These are phyloP conservation scores for Oropetium thomaeum DNA, from an alignment of 176 grass and related monocot genomes.

Conservation along the genomic window DNA sequence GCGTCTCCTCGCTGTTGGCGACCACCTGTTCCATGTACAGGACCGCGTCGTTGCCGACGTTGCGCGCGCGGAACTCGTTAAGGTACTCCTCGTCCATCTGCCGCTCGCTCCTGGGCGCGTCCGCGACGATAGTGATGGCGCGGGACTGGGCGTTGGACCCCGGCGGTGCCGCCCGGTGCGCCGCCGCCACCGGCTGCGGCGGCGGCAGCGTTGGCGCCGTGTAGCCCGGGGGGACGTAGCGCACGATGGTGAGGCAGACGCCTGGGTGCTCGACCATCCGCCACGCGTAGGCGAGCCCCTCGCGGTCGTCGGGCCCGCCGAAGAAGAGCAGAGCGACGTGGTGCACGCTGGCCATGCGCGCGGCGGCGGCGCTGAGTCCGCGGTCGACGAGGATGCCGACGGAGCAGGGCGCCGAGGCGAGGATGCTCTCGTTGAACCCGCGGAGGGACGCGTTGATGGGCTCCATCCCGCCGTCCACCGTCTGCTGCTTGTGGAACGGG, in stretches of 20 bases:
- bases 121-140: slow-evolving; percentile 45
- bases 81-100: slow-evolving; percentile 65
- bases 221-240: slow-evolving; percentile 55
- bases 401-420: slow-evolving; percentile 56
- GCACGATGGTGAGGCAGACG: slow-evolving; percentile 65
- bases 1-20: slow-evolving; percentile 52
- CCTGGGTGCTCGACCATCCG: slow-evolving; percentile 61
- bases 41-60: slow-evolving; percentile 39
- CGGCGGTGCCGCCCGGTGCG: neutral
- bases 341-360: slow-evolving; percentile 33
- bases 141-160: neutral
- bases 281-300: slow-evolving; percentile 60
- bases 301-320: slow-evolving; percentile 77
- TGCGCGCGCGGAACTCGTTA: slow-evolving; percentile 44
- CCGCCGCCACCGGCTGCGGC: neutral
- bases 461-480: slow-evolving; percentile 76
- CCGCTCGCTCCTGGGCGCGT: slow-evolving; percentile 36
- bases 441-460: slow-evolving; percentile 53
- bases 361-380: slow-evolving; percentile 51
- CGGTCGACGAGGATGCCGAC: slow-evolving; percentile 76
- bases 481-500: slow-evolving; percentile 91
- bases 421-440: slow-evolving; percentile 62
- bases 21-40: slow-evolving; percentile 60
- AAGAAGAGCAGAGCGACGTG: slow-evolving; percentile 71
- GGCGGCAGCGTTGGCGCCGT: slow-evolving; percentile 1